Base-by-base conservation (phyloP, 805 yeast species). In the Kodamaea neixiangensis region DNA sequence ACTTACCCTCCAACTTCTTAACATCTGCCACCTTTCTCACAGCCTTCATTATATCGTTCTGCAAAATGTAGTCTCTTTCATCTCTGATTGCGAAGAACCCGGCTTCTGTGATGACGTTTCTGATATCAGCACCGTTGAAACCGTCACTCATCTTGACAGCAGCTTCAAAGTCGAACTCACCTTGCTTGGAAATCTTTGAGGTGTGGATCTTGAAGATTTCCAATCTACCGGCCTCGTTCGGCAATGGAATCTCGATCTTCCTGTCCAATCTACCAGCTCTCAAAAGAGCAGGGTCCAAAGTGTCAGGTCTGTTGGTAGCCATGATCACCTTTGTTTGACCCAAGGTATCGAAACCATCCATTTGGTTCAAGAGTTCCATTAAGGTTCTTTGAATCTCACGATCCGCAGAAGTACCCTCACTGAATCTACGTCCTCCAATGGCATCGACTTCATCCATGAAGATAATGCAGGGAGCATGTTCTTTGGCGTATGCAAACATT, bases 231-330 rank as follows among this genome's bases (percentile, higher is more conserved):
- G 87, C 94, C 72, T 93, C 99, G 67, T 93, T 93, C 14, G 99
- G 98, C 65, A 93, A 78, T 34, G 94, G 89, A 58, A 93, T 94
- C 73, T 93, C 99, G 62, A 93, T 89, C 71, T 93, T 93, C 67
- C 98, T 83, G 72, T 93, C 99, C 67, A 93, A 82, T 76, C 99
- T 85, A 59, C 99, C 99, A 1, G 99, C 97, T 77, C 99, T 88
- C 61, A 93, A 79, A 60, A 93, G 78, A 3, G 99, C 99, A 11
- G 99, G 99, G 71, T 93, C 99, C 58, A 93, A 78, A 10, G 98
- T 94, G 67, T 93, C 99, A 9, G 99, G 99, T 73, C 99, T 83
- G 71, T 93, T 93, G n/a, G 99, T 93, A 31, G 99, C 99, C 99
- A 93, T 93, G 63, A 93, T 93, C 48, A 93, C 91, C 74, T 93